Evolutionary conservation across 306 rosid genomes (phyloP).

Genomic region (Acacia melanoxylon): DNA sequence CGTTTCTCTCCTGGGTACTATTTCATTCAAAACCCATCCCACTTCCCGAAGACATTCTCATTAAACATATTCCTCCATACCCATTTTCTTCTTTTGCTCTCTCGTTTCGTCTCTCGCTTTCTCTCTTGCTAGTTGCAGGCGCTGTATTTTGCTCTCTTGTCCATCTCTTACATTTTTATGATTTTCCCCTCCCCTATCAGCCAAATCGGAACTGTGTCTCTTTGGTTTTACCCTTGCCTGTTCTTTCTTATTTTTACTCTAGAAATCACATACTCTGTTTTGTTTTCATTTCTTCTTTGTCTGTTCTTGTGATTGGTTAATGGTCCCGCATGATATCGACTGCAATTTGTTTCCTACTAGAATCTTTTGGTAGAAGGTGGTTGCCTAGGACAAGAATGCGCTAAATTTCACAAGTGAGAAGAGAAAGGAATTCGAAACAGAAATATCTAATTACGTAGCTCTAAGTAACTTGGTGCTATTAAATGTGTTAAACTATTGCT

Average conservation of each 20-base stretch:
- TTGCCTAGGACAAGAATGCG: background rate
- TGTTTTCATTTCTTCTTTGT: background rate
- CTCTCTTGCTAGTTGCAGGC: background rate
- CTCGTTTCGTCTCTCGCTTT: background rate
- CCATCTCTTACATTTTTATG: background rate
- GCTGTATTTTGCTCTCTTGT: background rate
- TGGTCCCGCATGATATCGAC: background rate
- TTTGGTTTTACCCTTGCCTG: background rate
- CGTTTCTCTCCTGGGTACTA: no score
- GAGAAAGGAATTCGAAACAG: no score
- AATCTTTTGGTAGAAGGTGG: background rate
- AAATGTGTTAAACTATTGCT: background rate
- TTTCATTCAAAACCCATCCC: background rate
- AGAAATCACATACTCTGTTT: background rate
- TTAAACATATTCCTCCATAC: background rate
- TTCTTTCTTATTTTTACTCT: background rate
- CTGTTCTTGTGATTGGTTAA: background rate
- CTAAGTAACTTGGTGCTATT: background rate
- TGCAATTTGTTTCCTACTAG: background rate
- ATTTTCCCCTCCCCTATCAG: background rate
- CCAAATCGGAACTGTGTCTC: background rate
- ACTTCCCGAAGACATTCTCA: background rate
- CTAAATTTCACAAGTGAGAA: background rate
- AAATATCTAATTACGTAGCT: background rate
- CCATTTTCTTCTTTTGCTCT: background rate